phyloP scores from a whole-genome alignment of 805 yeast species.

The Ogataea chonburiensis region DNA sequence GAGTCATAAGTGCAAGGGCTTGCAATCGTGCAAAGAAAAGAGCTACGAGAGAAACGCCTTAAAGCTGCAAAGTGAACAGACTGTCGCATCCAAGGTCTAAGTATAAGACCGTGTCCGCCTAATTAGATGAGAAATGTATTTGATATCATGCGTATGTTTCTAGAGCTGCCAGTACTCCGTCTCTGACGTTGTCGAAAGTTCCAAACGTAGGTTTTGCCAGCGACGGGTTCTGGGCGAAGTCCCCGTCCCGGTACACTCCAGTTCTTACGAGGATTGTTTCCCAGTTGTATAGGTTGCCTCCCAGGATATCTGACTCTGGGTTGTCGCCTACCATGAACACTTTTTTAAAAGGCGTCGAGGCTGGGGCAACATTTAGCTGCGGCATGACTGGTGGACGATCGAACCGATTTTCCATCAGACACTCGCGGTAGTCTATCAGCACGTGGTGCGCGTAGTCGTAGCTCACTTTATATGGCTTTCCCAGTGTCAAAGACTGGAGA shows the following conservation, averaged over 20 bases:
- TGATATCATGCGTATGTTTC: constrained; percentile 15
- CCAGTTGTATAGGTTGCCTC: constrained; percentile 91
- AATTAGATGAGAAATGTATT: constrained; percentile 13
- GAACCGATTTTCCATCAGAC: constrained; percentile 28
- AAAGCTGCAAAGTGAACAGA: constrained; percentile 80
- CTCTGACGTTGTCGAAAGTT: constrained; percentile 46
- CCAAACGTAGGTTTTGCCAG: constrained; percentile 49
- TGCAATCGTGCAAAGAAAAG: constrained; percentile 75
- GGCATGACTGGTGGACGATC: constrained; percentile 38
- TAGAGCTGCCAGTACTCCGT: constrained; percentile 39
- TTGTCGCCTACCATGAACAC: constrained; percentile 97
- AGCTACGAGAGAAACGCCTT: constrained; percentile 83
- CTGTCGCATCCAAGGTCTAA: constrained; percentile 69
- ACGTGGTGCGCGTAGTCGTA: constrained; percentile 82
- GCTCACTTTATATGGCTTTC: constrained; percentile 78
- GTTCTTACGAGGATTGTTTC: constrained; percentile 78
- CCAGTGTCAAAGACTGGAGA: constrained; percentile 60
- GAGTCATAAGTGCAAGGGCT: constrained; percentile 77
- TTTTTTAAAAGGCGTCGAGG: constrained; percentile 45
- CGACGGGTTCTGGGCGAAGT: constrained; percentile 35
- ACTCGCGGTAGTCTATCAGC: constrained; percentile 53
- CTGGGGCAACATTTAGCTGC: constrained; percentile 41
- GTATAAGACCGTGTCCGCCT: constrained; percentile 10
- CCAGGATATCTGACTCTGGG: constrained; percentile 88
- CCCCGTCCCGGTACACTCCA: constrained; percentile 77